Base-by-base conservation (phyloP, 192 early-diverging fungal species). In the Coemansia sp. region DNA sequence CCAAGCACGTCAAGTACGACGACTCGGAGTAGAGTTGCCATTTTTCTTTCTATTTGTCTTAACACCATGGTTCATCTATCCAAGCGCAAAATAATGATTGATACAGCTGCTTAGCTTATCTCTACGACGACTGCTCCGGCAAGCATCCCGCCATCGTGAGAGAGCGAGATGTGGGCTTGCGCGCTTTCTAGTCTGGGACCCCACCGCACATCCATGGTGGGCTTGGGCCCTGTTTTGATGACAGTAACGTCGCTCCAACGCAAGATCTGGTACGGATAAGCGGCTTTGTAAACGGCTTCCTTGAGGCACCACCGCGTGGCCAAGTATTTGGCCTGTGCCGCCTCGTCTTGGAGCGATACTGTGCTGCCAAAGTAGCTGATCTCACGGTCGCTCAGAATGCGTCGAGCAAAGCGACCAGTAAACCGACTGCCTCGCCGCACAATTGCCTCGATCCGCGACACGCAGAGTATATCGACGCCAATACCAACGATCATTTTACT, bases 381-480 rank as follows among this genome's bases (percentile, higher is more conserved):
- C 81, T 63, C 73, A 18, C 28, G 60, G 39, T 34, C 83, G 57
- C 82, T 80, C 2, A 91, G 70, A 21, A 94, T 88, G 1, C 89
- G 75, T 14, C 76, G 81, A 2, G 88, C 72, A 59, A 94, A 86
- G 6, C 85, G 66, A 6, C 73, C 42, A 11, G 83, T 67, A 10
- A 80, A 77, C 6, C 31, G 69, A 9, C 75, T 68, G 6, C 77
- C 79, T 31, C 86, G 79, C 13, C 60, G 14, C 0, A 94, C 70
- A 5, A 94, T 67, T 1, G 67, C 36, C 9, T 59, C 65, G 26
- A 96, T 82, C 7, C 93, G 85, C 6, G 87, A 83, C 18, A 90
- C 46, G 59, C 87, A 87, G 23, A 93, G 67, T 35, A 94, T 87
- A 63, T 96, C 93, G 28, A 89, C 74, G 18, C 94, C 94, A 39